These are phyloP conservation scores for Cladosporium sp. DNA, from an alignment of 2,329 filamentous ascomycete genomes.

Conservation along the genomic window DNA sequence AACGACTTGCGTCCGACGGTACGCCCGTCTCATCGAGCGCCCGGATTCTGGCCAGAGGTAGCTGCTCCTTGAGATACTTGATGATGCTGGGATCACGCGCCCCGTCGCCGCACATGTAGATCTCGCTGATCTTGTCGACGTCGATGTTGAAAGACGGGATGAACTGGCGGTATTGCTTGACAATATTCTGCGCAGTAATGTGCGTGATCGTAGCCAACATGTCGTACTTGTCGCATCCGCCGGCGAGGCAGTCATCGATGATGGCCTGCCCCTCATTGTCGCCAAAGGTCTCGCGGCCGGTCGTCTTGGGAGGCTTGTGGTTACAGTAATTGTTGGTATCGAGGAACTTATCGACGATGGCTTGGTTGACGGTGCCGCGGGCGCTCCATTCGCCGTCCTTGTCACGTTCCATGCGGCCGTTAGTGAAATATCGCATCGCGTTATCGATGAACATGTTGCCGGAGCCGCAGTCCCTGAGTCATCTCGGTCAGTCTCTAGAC, in stretches of 20 bases:
- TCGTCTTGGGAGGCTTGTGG: conserved; percentile 22
- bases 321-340: conserved; percentile 17
- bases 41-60: conserved; percentile 1
- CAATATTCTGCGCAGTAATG: conserved; percentile 22
- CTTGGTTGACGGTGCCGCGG: conserved; percentile 20
- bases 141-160: conserved; percentile 13
- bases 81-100: conserved; percentile 28
- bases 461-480: conserved; percentile 18
- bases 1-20: conserved; percentile 30
- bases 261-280: conserved; percentile 20
- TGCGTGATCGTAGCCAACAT: conserved; percentile 25
- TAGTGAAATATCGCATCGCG: conserved; percentile 22
- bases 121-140: conserved; percentile 21
- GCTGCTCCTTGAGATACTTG: conserved; percentile 8
- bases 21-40: conserved; percentile 30
- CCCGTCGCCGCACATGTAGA: conserved; percentile 27
- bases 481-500: conserved; percentile 2
- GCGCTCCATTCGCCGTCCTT: conserved; percentile 19
- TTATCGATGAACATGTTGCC: conserved; percentile 25
- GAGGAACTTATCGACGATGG: conserved; percentile 20
- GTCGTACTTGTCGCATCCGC: conserved; percentile 18
- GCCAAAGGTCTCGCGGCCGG: conserved; percentile 21
- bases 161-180: conserved; percentile 20
- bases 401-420: conserved; percentile 21
- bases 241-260: conserved; percentile 14